phyloP scores from a whole-genome alignment of 1,139 yeast genomes.

The Diutina rugosa region DNA sequence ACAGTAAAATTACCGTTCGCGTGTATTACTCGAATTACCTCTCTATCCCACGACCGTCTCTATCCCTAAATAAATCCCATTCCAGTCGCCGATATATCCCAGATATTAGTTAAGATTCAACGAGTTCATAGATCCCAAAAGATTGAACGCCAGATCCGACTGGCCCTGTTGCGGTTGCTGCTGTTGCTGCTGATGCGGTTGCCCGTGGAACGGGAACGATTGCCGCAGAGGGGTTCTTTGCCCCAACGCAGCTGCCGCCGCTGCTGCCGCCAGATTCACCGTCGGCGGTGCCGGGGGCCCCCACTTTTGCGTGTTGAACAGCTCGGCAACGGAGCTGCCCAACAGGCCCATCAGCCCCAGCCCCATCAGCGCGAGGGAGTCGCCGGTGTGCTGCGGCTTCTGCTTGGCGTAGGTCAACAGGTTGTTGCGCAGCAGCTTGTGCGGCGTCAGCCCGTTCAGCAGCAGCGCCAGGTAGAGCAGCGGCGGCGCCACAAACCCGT shows the following conservation, averaged over 20 bases:
- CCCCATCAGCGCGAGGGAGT: slow-evolving; percentile 1
- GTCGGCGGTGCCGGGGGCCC: neutral
- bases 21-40: neutral
- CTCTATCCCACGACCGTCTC: neutral
- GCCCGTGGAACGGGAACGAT: neutral
- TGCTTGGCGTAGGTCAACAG: neutral
- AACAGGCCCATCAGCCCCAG: slow-evolving; percentile 1
- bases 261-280: neutral
- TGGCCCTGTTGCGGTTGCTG: neutral
- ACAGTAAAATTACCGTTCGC: neutral
- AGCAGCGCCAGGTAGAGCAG: slow-evolving; percentile 5
- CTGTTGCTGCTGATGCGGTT: neutral
- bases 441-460: slow-evolving; percentile 1
- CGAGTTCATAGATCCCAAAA: neutral
- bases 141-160: neutral
- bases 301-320: neutral
- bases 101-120: neutral
- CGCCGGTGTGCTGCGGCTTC: slow-evolving; percentile 1
- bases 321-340: neutral
- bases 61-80: neutral
- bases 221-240: neutral
- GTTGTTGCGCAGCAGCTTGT: neutral
- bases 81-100: neutral
- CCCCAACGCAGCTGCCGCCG: neutral
- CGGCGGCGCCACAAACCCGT: slow-evolving; percentile 5